phyloP scores from a whole-genome alignment of 2,329 filamentous ascomycete species.

The Graphilbum sp. region DNA sequence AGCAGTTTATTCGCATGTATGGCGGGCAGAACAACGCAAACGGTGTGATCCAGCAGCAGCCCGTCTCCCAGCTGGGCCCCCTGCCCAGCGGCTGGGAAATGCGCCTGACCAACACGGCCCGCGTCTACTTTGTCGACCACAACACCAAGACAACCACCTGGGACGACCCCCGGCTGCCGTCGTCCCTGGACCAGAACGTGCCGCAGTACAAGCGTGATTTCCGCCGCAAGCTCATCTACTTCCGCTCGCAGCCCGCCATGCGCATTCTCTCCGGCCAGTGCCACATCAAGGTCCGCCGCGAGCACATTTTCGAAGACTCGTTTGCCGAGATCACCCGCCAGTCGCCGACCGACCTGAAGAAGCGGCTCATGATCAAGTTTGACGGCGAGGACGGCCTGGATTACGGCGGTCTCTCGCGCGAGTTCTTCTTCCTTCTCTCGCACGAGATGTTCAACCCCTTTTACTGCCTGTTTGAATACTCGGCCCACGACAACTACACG shows the following conservation, averaged over 20 bases:
- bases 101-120: slow-evolving; percentile 92
- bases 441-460: slow-evolving; percentile 99
- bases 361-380: slow-evolving; percentile 98
- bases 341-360: slow-evolving; percentile 90
- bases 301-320: slow-evolving; percentile 96
- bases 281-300: slow-evolving; percentile 91
- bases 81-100: slow-evolving; percentile 98
- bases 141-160: slow-evolving; percentile 99
- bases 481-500: slow-evolving; percentile 98
- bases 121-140: slow-evolving; percentile 98
- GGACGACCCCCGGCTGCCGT: slow-evolving; percentile 91
- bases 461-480: slow-evolving; percentile 99
- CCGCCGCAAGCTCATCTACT: slow-evolving; percentile 94
- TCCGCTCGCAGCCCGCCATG: slow-evolving; percentile 92
- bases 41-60: slow-evolving; percentile 88
- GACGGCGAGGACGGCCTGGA: slow-evolving; percentile 96
- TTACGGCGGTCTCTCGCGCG: slow-evolving; percentile 91
- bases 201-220: slow-evolving; percentile 99
- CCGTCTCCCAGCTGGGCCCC: slow-evolving; percentile 88
- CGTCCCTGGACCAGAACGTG: slow-evolving; percentile 92
- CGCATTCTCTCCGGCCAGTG: slow-evolving; percentile 92
- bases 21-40: slow-evolving; percentile 70
- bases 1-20: slow-evolving; percentile 98
- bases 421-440: slow-evolving; percentile 98
- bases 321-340: slow-evolving; percentile 98